These are phyloP conservation scores for Byssochlamys sp. DNA, from an alignment of 2,329 filamentous ascomycete genomes.

Conservation along the genomic window DNA sequence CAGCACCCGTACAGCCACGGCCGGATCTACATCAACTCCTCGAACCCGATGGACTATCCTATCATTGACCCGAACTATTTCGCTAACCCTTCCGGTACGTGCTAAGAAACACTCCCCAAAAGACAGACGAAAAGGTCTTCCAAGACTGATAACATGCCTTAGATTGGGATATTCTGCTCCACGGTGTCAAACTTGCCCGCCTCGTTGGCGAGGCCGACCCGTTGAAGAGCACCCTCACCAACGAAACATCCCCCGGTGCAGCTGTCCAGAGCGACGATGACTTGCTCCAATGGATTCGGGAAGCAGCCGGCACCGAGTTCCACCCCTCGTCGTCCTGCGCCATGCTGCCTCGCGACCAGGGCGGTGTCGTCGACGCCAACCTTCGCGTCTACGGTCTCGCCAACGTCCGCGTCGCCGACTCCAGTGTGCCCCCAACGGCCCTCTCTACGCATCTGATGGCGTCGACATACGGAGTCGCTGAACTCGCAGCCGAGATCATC, in stretches of 20 bases:
- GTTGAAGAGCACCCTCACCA: conserved; percentile 11
- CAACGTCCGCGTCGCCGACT: conserved; percentile 23
- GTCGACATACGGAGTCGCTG: conserved; percentile 25
- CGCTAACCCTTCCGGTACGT: conserved; percentile 15
- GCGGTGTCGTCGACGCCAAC: conserved; percentile 19
- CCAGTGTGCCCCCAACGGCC: conserved; percentile 18
- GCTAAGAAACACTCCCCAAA: not conserved
- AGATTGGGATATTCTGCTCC: conserved; percentile 16
- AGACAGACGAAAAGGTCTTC: too few relatives aligned
- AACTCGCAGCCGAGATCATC: conserved; percentile 21
- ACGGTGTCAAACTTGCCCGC: conserved; percentile 19
- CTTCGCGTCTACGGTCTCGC: conserved; percentile 20
- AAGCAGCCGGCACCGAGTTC: conserved; percentile 14
- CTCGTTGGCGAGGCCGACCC: conserved; percentile 14
- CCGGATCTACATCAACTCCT: conserved; percentile 22
- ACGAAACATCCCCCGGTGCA: conserved; percentile 14
- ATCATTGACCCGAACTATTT: conserved; percentile 22
- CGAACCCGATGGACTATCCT: conserved; percentile 18
- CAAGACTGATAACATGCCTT: conserved; percentile 3
- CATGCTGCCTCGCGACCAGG: conserved; percentile 17
- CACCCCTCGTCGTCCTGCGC: conserved; percentile 18
- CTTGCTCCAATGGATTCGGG: conserved; percentile 14
- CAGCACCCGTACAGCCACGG: conserved; percentile 23
- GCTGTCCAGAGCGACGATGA: conserved; percentile 14
- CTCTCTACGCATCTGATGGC: conserved; percentile 26